Base-by-base conservation (phyloP, 2,329 filamentous ascomycete species). In the Fusarium illudens region DNA sequence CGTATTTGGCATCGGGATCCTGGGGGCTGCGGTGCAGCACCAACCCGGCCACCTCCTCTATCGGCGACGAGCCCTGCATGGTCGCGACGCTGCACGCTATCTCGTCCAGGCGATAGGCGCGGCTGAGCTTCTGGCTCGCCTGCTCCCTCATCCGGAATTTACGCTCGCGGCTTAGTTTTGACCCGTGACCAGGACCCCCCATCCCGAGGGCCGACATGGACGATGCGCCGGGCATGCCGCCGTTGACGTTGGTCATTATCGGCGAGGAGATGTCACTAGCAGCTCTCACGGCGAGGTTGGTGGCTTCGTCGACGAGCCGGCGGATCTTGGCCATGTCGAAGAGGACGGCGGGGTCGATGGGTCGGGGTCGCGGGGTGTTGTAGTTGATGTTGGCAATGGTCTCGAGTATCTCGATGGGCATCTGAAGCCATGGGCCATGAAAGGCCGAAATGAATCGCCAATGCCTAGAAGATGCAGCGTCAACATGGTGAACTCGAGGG, bases 391-490 rank as follows among this genome's bases (percentile, higher is more conserved):
- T 89, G 57, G 92, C 92, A 52, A 96, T 86, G 51, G 87, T 89
- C 77, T 94, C 90, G 79, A 96, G 89, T 59, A 94, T 87, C 78
- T 95, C 92, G 66, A 89, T 86, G 19, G 92, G 91, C 59, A 95
- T 83, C 78, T 93, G 90, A 13, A 94, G 86, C 93, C 93, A 96
- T 70, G 92, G 89, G 22, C 92, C 93, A 75, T 94, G 90, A 75
- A 92, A 96, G 27, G 90, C 91, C 20, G 92, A 94, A 62, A 96
- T 94, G 77, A 93, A 93, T 67, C 89, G 87, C 92, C 92, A 95
- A 80, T 95, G 92, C 77, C 92, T 95, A 51, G 9, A 55, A 58
- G 39, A 17, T 50, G 57, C 51, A 58, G 42, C 62, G 64, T 73
- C 50, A 71, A 52, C n/a, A 50, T 27, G 30, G 17, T 36, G 27